phyloP scores from a whole-genome alignment of 2,329 filamentous ascomycete genomes.

The Dothistroma septosporum region DNA sequence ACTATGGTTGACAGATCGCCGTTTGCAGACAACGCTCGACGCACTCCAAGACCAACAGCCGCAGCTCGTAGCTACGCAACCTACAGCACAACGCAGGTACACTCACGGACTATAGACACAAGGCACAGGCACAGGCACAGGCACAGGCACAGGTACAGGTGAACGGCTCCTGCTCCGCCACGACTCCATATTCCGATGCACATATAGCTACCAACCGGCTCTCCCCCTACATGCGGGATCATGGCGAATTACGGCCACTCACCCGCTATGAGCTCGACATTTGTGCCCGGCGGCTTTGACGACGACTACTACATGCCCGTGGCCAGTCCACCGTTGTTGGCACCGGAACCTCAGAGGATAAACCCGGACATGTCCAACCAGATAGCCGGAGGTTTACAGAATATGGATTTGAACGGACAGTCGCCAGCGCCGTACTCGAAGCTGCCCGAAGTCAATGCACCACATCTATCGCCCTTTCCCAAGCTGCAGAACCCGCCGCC shows the following conservation, averaged over 20 bases:
- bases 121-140: no score
- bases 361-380: slow-evolving; percentile 82
- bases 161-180: neutral
- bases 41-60: neutral
- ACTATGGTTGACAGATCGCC: neutral
- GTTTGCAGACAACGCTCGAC: slow-evolving; percentile 1
- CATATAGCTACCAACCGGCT: neutral
- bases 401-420: slow-evolving; percentile 61
- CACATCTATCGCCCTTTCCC: slow-evolving; percentile 88
- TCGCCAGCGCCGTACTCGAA: slow-evolving; percentile 5
- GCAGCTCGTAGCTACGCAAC: neutral
- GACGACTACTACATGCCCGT: slow-evolving; percentile 64
- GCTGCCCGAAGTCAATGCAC: slow-evolving; percentile 44
- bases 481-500: slow-evolving; percentile 72
- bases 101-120: no score
- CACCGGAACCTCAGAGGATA: slow-evolving; percentile 61
- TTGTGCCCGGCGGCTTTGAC: slow-evolving; percentile 63
- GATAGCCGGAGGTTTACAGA: slow-evolving; percentile 90
- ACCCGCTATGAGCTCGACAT: slow-evolving; percentile 54
- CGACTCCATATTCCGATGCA: neutral
- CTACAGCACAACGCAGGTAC: no score
- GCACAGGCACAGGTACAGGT: neutral
- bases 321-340: slow-evolving; percentile 58
- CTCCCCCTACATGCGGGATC: neutral
- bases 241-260: slow-evolving; percentile 21